phyloP scores from a whole-genome alignment of 163 green algal species.

The Scenedesmus sp. region DNA sequence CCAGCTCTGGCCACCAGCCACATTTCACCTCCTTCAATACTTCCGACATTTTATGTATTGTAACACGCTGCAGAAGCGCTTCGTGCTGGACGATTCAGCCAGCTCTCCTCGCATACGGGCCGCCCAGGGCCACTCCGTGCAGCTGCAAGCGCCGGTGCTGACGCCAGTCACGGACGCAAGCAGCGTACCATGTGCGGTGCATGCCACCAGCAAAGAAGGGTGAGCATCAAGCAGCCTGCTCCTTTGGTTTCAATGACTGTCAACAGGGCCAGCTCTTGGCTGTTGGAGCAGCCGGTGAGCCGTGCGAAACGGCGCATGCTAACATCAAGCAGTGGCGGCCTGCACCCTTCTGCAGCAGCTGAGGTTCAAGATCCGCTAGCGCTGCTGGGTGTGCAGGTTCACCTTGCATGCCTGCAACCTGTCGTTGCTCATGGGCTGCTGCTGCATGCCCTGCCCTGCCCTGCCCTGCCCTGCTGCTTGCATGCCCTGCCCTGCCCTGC shows the following conservation, averaged over 20 bases:
- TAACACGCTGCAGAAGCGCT: constrained; percentile 58
- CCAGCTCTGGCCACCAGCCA: background rate
- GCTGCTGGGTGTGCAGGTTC: no score
- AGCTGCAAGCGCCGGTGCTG: constrained; percentile 66
- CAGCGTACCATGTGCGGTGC: constrained; percentile 58
- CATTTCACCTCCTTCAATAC: background rate
- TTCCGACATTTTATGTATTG: background rate
- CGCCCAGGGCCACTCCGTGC: constrained; percentile 70
- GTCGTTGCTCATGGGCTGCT: no score
- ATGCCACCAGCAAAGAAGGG: constrained; percentile 60
- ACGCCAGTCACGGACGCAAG: constrained; percentile 53
- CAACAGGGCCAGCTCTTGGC: no score
- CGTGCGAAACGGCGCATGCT: no score
- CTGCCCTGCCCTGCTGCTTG: background rate
- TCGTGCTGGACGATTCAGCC: constrained; percentile 65
- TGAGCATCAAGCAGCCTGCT: background rate
- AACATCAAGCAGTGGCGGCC: no score
- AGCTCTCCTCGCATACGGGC: constrained; percentile 63
- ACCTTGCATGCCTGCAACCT: no score
- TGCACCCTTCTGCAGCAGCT: no score
- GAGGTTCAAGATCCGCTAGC: no score
- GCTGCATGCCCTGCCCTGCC: no score
- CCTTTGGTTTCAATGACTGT: no score
- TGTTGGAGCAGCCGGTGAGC: no score
- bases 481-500: background rate